A percentile compares a stretch with the other conserved stretches of the same genome.
phyloP scores from a whole-genome alignment of 1,284 basidiomycete species.

The Ustilago loliicola region DNA sequence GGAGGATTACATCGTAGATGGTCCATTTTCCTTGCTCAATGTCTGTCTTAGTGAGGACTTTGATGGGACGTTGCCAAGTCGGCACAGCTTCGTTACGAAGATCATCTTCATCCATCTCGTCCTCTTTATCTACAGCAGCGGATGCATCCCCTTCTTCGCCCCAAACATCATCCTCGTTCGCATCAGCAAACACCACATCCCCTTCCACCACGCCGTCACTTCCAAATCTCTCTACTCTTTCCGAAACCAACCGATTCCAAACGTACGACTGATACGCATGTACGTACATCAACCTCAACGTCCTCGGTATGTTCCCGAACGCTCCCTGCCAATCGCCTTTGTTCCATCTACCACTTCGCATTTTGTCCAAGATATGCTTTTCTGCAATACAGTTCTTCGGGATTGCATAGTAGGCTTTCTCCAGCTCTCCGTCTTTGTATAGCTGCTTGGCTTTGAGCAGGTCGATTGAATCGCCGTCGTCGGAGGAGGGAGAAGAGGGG shows the following conservation, averaged over 20 bases:
- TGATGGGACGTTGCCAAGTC: conserved; percentile 75
- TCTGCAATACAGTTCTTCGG: conserved; percentile 92
- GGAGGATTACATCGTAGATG: conserved; percentile 95
- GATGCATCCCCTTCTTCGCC: conserved; percentile 3
- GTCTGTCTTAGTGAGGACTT: conserved; percentile 82
- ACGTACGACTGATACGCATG: conserved; percentile 99
- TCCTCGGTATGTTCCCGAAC: conserved; percentile 71
- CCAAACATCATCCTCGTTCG: conserved; percentile 32
- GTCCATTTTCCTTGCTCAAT: conserved; percentile 75
- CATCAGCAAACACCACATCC: conserved; percentile 74
- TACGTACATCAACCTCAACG: conserved; percentile 96
- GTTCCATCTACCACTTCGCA: conserved; percentile 73
- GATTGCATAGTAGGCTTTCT: conserved; percentile 83
- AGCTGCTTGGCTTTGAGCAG: conserved; percentile 45
- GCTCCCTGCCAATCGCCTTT: conserved; percentile 54
- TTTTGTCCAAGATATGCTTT: conserved; percentile 88
- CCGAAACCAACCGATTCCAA: conserved; percentile 96
- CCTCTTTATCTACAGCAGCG: conserved; percentile 15
- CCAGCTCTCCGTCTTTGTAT: conserved; percentile 44
- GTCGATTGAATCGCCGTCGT: conserved; percentile 46
- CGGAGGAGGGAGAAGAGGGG: conserved; percentile 19
- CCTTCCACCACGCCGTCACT: conserved; percentile 82
- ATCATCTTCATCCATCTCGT: conserved; percentile 29
- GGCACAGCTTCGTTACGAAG: conserved; percentile 28
- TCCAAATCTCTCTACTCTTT: conserved; percentile 85